A percentile compares a stretch with the other conserved stretches of the same genome.
phyloP scores from a whole-genome alignment of 495 filamentous ascomycete species.

The Xylaria acuta region DNA sequence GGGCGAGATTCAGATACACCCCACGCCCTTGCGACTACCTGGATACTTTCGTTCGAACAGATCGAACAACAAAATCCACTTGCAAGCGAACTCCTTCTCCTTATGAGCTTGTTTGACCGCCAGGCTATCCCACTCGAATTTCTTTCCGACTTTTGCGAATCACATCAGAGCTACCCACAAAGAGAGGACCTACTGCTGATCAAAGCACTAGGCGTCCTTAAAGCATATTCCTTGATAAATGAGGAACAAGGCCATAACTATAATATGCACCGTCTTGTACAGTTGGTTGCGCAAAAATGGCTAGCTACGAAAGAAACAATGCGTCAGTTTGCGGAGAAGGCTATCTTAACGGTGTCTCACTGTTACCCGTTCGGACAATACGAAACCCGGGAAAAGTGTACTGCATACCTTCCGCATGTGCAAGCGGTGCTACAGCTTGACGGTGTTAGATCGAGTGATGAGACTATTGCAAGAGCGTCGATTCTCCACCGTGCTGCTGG shows the following conservation, averaged over 20 bases:
- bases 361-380: constrained; percentile 43
- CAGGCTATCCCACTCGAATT: constrained; percentile 49
- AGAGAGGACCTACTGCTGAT: constrained; percentile 32
- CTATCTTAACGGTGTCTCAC: constrained; percentile 40
- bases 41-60: constrained; percentile 50
- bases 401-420: constrained; percentile 46
- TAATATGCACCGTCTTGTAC: constrained; percentile 53
- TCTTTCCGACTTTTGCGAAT: constrained; percentile 26
- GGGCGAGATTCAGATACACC: constrained; percentile 39
- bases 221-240: constrained; percentile 50
- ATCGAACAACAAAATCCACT: constrained; percentile 45
- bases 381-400: constrained; percentile 46
- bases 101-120: constrained; percentile 52
- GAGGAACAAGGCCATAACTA: constrained; percentile 35
- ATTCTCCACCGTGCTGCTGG: constrained; percentile 18
- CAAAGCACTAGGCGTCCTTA: constrained; percentile 47
- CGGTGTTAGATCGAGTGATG: constrained; percentile 3
- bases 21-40: constrained; percentile 44
- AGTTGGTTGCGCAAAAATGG: constrained; percentile 53
- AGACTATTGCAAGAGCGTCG: constrained; percentile 24
- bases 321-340: constrained; percentile 38
- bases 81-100: constrained; percentile 51
- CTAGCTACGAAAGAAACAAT: constrained; percentile 33
- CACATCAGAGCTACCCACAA: not conserved
- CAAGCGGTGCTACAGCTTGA: constrained; percentile 1